phyloP scores from a whole-genome alignment of 1,139 yeast genomes.

The Torulaspora pretoriensis region DNA sequence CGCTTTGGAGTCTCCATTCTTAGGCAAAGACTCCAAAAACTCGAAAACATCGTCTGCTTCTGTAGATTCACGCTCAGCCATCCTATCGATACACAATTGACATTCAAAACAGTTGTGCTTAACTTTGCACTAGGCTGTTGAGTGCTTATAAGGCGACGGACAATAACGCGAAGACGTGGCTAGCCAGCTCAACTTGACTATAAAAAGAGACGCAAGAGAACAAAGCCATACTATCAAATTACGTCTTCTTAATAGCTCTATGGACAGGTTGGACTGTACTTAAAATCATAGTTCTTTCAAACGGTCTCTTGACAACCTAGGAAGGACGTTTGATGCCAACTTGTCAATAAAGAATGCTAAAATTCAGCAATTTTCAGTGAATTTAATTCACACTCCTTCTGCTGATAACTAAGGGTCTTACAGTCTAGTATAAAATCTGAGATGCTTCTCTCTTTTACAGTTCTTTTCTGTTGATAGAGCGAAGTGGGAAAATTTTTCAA shows the following conservation, averaged over 20 bases:
- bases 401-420: not conserved
- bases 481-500: slow-evolving; percentile 10
- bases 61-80: slow-evolving; percentile 29
- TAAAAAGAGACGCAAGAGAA: too few relatives aligned
- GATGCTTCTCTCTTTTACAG: not conserved
- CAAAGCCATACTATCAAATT: not conserved
- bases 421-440: not conserved
- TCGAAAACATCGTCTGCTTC: slow-evolving; percentile 83
- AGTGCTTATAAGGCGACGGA: not conserved
- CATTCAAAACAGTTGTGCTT: not conserved
- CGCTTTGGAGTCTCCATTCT: slow-evolving; percentile 33
- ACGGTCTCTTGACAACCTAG: not conserved
- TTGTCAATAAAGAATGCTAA: not conserved
- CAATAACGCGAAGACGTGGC: not conserved
- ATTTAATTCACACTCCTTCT: not conserved
- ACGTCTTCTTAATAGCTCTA: not conserved
- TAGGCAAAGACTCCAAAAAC: slow-evolving; percentile 84
- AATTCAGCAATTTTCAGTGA: not conserved
- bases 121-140: not conserved
- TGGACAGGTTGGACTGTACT: not conserved
- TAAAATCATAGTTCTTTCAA: not conserved
- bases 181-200: not conserved
- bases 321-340: not conserved
- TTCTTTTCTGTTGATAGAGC: not conserved
- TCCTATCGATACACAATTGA: slow-evolving; percentile 2